phyloP scores from a whole-genome alignment of 2,329 filamentous ascomycete species.

The Penicillium thymicola region DNA sequence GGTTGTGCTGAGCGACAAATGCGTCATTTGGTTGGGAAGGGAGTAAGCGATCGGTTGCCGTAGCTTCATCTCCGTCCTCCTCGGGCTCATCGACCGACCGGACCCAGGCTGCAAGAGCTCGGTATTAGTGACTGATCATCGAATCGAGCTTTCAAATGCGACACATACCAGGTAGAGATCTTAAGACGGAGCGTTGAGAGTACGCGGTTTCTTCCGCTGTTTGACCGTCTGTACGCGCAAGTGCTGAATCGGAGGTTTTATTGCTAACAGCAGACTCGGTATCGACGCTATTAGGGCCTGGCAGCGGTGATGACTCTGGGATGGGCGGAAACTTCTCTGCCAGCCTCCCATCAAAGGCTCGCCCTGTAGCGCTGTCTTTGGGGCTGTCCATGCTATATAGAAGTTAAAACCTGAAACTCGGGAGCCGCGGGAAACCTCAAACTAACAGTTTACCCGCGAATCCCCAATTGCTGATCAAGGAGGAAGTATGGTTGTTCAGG shows the following conservation, averaged over 20 bases:
- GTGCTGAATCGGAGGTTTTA: conserved; percentile 20
- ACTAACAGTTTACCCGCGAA: conserved; percentile 15
- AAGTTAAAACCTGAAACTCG: conserved; percentile 1
- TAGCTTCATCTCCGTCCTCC: conserved; percentile 35
- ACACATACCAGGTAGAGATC: conserved; percentile 39
- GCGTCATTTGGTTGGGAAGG: conserved; percentile 39
- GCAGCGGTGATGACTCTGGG: conserved; percentile 8
- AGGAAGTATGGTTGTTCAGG: background rate
- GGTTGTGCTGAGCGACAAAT: conserved; percentile 48
- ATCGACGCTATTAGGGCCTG: conserved; percentile 19
- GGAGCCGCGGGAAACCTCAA: conserved; percentile 18
- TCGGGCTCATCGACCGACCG: conserved; percentile 39
- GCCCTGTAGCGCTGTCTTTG: conserved; percentile 17
- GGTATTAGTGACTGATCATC: conserved; percentile 7
- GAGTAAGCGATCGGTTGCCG: conserved; percentile 33
- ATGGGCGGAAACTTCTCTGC: conserved; percentile 20
- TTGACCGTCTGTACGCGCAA: conserved; percentile 19
- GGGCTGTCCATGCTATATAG: conserved; percentile 17
- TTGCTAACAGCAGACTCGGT: conserved; percentile 19
- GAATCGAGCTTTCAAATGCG: conserved; percentile 3
- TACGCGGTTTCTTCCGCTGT: conserved; percentile 12
- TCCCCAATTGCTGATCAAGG: background rate
- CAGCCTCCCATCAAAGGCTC: conserved; percentile 21
- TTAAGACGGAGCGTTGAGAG: conserved; percentile 18
- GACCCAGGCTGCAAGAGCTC: conserved; percentile 40